Evolutionary conservation across 192 early-diverging fungal genomes (phyloP).

Genomic region (Rhizoclosmatium sp.): DNA sequence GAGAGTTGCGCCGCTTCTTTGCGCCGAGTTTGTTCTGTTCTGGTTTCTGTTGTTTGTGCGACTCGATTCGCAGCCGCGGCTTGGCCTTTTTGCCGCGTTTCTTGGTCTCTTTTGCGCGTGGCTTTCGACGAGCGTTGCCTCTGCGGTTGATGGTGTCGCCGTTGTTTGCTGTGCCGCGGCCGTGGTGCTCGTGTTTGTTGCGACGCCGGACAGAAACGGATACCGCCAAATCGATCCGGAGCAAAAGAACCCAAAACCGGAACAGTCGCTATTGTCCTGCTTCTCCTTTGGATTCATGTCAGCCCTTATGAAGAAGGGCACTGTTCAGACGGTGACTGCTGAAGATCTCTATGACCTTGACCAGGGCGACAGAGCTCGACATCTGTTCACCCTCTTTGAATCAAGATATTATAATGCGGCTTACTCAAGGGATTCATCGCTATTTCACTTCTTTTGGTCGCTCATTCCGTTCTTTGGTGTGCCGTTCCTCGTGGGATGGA

Average conservation of each 20-base stretch:
- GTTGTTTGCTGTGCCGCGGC: background rate
- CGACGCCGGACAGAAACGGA: background rate
- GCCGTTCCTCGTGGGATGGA: conserved; percentile 16
- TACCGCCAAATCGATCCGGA: background rate
- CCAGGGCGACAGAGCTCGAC: background rate
- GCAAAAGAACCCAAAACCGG: conserved; percentile 1
- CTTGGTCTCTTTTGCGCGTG: no score
- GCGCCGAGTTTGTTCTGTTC: no score
- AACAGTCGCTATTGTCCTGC: background rate
- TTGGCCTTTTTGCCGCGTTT: no score
- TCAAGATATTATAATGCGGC: background rate
- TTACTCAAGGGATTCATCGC: background rate
- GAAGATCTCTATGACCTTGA: conserved; percentile 26
- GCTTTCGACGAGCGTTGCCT: no score
- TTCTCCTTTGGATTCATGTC: conserved; percentile 27
- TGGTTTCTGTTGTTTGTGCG: no score
- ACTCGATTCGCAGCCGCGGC: no score
- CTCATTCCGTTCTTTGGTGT: conserved; percentile 27
- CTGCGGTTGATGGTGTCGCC: no score
- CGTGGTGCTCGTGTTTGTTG: background rate
- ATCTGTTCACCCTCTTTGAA: conserved; percentile 22
- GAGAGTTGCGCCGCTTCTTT: no score
- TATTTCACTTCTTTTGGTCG: conserved; percentile 17
- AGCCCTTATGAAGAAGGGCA: conserved; percentile 9
- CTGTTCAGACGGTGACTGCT: background rate